These are phyloP conservation scores for Acanthamoeba castellanii DNA, from an alignment of 208 protist genomes.

Conservation along the genomic window DNA sequence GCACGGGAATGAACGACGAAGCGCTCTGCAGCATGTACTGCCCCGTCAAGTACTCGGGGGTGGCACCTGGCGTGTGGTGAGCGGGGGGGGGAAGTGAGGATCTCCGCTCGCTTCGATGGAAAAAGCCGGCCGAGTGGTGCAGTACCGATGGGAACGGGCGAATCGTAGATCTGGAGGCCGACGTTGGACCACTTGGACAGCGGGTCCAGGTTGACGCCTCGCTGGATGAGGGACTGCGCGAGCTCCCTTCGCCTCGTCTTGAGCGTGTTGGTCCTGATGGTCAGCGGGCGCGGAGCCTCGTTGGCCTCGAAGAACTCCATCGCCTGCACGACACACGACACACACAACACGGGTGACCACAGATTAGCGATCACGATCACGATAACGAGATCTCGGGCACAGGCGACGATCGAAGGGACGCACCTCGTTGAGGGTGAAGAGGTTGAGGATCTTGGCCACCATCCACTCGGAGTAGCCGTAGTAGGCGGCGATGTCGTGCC, in stretches of 20 bases:
- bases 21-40: constrained; percentile 99
- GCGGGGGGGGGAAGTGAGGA: constrained; percentile 5
- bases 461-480: constrained; percentile 97
- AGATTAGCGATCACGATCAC: no score
- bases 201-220: constrained; percentile 98
- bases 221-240: constrained; percentile 91
- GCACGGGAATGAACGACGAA: constrained; percentile 98
- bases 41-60: constrained; percentile 99
- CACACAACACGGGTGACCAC: constrained; percentile 76
- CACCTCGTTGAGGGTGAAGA: constrained; percentile 95
- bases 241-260: constrained; percentile 97
- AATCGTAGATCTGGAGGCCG: constrained; percentile 98
- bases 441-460: constrained; percentile 94
- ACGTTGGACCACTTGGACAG: constrained; percentile 95
- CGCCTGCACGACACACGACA: constrained; percentile 65
- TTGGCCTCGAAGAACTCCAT: constrained; percentile 98
- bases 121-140: constrained; percentile 67
- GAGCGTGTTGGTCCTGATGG: constrained; percentile 98
- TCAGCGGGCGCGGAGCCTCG: constrained; percentile 97
- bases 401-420: not conserved
- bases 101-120: no score
- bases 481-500: constrained; percentile 93
- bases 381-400: no score
- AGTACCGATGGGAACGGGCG: constrained; percentile 96
- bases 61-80: constrained; percentile 91